phyloP scores from a whole-genome alignment of 2,329 filamentous ascomycete genomes.

The Stylonectria norvegica region DNA sequence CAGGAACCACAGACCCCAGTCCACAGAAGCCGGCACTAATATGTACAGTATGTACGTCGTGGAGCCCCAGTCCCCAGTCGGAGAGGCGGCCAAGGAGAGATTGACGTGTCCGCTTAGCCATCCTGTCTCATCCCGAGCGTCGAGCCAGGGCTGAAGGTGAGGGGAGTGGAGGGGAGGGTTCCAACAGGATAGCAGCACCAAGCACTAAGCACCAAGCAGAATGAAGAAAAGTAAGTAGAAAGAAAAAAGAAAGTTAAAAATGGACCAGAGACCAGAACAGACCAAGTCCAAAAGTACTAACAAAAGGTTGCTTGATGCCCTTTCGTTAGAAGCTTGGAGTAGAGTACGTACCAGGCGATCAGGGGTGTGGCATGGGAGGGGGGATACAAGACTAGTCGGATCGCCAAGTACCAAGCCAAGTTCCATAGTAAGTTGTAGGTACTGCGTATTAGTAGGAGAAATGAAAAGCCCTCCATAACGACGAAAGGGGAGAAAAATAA shows the following conservation, averaged over 20 bases:
- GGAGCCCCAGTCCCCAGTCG: too few relatives aligned
- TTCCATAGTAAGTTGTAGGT: too few relatives aligned
- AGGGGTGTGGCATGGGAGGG: constrained; percentile 4
- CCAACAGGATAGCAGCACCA: background rate
- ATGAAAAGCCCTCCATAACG: too few relatives aligned
- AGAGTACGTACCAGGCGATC: too few relatives aligned
- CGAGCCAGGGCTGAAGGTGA: constrained; percentile 1
- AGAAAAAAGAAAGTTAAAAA: constrained; percentile 1
- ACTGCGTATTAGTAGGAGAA: too few relatives aligned
- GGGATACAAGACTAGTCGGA: constrained; percentile 6
- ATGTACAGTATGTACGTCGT: constrained; percentile 10
- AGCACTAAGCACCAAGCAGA: background rate
- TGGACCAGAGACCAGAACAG: constrained; percentile 1
- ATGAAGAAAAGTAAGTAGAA: constrained; percentile 4
- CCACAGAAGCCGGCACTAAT: constrained; percentile 8
- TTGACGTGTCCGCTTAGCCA: constrained; percentile 25
- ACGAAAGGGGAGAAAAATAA: constrained; percentile 13
- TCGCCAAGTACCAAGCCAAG: too few relatives aligned
- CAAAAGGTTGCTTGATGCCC: too few relatives aligned
- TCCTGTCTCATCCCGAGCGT: constrained; percentile 26
- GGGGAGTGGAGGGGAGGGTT: background rate
- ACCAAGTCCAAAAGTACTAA: background rate
- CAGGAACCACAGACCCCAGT: constrained; percentile 6
- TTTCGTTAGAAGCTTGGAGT: too few relatives aligned
- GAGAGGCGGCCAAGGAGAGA: constrained; percentile 11